Evolutionary conservation across 2,329 filamentous ascomycete species (phyloP).

Genomic region (Biscogniauxia marginata): DNA sequence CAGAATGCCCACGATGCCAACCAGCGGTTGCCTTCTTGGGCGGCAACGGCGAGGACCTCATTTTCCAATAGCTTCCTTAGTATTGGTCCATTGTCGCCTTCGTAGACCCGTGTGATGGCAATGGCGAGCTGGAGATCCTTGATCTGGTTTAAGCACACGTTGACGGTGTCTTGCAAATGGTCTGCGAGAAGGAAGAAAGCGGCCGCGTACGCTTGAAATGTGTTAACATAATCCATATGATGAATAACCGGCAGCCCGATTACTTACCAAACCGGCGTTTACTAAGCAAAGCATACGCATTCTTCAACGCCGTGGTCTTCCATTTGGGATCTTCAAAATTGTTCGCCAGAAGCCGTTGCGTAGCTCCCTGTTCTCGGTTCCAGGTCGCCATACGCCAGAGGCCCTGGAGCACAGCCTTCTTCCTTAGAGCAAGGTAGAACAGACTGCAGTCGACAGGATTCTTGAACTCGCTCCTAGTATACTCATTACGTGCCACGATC

Average conservation of each 20-base stretch:
- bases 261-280: constrained; percentile 81
- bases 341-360: constrained; percentile 77
- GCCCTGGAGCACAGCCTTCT: constrained; percentile 86
- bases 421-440: constrained; percentile 85
- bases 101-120: constrained; percentile 82
- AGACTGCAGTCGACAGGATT: constrained; percentile 89
- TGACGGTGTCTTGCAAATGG: constrained; percentile 78
- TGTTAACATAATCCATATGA: too few species aligned
- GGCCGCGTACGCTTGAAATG: constrained; percentile 78
- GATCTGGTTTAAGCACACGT: constrained; percentile 82
- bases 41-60: constrained; percentile 73
- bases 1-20: constrained; percentile 94
- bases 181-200: constrained; percentile 93
- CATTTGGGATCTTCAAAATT: constrained; percentile 87
- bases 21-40: constrained; percentile 85
- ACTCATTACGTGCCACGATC: constrained; percentile 87
- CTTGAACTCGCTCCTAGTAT: constrained; percentile 81
- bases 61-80: constrained; percentile 74
- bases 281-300: constrained; percentile 91
- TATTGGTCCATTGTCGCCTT: constrained; percentile 76
- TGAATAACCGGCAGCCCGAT: too few species aligned
- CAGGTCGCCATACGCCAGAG: constrained; percentile 93
- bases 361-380: constrained; percentile 81
- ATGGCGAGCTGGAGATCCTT: constrained; percentile 89
- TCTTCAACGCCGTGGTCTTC: constrained; percentile 88